Base-by-base conservation (phyloP, 345 rosid species). In the Salix dunnii region DNA sequence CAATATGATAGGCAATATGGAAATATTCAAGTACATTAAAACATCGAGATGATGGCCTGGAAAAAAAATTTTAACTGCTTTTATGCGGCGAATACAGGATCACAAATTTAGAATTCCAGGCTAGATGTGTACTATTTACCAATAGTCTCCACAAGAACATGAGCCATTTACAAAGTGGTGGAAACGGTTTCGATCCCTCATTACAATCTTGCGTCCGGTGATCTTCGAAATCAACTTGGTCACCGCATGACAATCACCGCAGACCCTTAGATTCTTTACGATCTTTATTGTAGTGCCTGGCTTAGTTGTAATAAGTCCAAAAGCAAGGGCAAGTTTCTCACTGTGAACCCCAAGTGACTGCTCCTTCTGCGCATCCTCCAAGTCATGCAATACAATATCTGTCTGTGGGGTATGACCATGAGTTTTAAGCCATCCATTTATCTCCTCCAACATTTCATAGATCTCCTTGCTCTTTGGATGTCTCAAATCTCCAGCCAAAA, bases 131-230 rank as follows among this genome's bases (percentile, higher is more conserved):
- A n/a, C 36, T 55, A 9, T 62, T 74, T 73, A 93, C 97, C 94
- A 94, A 76, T 84, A 91, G 77, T 91, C 94, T 25, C 86, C 86
- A 68, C 97, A 91, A 66, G 97, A 88, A 79, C 98, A 89, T 5
- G 78, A 86, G 38, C 95, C 98, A 72, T 90, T 71, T 0, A n/a
- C 83, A 71, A 94, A 89, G 85, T 91, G 95, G 86, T 94, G 95
- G 80, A 93, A 93, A 67, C 93, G 71, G 77, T 86, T 91, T n/a
- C 92, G 83, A 76, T 94, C 94, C 81, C 94, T 85, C 95, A 86
- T 90, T 3, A 91, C 80, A 49, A 93, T 88, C 64, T 78, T 86
- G 11, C 95, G 85, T 1, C 92, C 83, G 0, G 92, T 89, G 87
- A 89, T 85, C 85, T 77, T 85, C 3, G 92, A 85, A 42, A 90